A percentile compares a stretch with the other conserved stretches of the same genome.
Conservation (phyloP, 2,329 filamentous ascomycete species). For the Parastagonospora avenae region DNA sequence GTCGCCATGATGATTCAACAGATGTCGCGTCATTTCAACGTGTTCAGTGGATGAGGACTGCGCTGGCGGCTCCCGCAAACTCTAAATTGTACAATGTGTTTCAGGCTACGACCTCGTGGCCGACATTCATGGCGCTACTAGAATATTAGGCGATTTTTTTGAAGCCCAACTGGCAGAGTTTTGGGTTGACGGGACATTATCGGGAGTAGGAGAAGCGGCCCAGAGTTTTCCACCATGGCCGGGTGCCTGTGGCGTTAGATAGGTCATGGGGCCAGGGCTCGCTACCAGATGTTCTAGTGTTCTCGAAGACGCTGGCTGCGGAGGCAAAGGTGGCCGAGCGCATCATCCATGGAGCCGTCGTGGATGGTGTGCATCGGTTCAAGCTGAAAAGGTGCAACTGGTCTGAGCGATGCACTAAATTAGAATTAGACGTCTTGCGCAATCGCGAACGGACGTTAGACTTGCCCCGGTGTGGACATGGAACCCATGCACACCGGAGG, state of each 20-base stretch:
- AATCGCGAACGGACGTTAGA: conserved; percentile 25
- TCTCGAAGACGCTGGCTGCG: not conserved
- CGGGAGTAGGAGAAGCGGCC: conserved; percentile 15
- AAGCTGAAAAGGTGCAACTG: not conserved
- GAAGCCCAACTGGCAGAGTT: conserved; percentile 7
- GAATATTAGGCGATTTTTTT: not conserved
- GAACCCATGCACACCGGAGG: conserved; percentile 7
- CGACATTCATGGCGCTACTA: conserved; percentile 10
- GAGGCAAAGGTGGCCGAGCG: not conserved
- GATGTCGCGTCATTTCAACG: not conserved
- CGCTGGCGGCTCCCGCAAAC: conserved; percentile 24
- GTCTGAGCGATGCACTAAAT: not conserved
- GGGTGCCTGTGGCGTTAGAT: conserved; percentile 2
- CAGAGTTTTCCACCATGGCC: conserved; percentile 6
- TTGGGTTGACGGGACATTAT: conserved; percentile 15
- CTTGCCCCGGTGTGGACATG: conserved; percentile 7
- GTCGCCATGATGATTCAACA: not conserved
- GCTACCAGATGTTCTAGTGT: not conserved
- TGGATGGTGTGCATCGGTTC: not conserved
- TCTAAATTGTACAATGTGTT: conserved; percentile 26
- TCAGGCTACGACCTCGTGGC: conserved; percentile 21
- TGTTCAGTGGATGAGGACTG: not conserved
- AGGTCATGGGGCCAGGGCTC: not conserved
- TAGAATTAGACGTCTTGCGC: conserved; percentile 21
- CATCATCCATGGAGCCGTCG: not conserved